A percentile compares a stretch with the other conserved stretches of the same genome.
Evolutionary conservation across 1,284 basidiomycete genomes (phyloP).

Genomic region (Cerrena zonata): DNA sequence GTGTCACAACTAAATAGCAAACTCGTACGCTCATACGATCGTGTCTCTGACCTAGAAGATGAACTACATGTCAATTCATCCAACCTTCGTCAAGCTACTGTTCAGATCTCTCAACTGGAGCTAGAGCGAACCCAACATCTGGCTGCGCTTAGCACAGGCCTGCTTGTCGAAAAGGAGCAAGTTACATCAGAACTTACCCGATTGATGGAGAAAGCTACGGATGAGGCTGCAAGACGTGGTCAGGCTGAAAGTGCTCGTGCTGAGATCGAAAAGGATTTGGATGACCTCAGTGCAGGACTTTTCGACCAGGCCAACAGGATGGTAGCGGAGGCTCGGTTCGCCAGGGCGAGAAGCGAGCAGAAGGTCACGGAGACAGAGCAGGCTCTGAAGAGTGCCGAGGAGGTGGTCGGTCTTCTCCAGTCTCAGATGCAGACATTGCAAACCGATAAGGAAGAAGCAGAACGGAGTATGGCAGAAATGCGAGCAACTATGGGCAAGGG

Average conservation of each 20-base stretch:
- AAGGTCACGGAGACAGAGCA: constrained; percentile 74
- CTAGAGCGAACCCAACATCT: constrained; percentile 73
- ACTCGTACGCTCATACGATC: constrained; percentile 86
- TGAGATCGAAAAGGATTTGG: constrained; percentile 84
- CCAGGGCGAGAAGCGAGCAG: constrained; percentile 70
- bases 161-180: constrained; percentile 87
- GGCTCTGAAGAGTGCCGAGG: constrained; percentile 79
- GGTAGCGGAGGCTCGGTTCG: constrained; percentile 87
- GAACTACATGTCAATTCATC: constrained; percentile 67
- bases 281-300: constrained; percentile 85
- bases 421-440: constrained; percentile 71
- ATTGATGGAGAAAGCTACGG: constrained; percentile 89
- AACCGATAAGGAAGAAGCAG: constrained; percentile 56
- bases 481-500: constrained; percentile 56
- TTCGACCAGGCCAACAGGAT: constrained; percentile 88
- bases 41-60: constrained; percentile 90
- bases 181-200: constrained; percentile 89
- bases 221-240: constrained; percentile 86
- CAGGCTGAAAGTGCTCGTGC: constrained; percentile 81
- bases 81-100: constrained; percentile 50
- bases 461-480: constrained; percentile 45
- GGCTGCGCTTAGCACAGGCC: constrained; percentile 76
- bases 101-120: constrained; percentile 67
- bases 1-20: constrained; percentile 88
- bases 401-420: constrained; percentile 81